These are phyloP conservation scores for Acer negundo DNA, from an alignment of 345 rosid genomes.

Conservation along the genomic window DNA sequence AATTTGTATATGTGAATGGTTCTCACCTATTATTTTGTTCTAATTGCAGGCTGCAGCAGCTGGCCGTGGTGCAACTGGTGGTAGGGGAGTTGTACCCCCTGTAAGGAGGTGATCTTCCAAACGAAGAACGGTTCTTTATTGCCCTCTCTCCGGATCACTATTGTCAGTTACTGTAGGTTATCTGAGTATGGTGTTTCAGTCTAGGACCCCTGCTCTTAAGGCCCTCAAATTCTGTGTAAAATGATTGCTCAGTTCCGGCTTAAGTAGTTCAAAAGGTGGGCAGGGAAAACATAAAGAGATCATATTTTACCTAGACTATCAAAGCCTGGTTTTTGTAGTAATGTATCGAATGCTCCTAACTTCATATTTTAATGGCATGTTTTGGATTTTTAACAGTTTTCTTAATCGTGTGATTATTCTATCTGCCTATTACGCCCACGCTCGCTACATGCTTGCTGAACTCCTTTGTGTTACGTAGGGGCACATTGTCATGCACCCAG, in stretches of 20 bases:
- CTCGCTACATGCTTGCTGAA: background rate
- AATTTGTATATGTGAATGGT: background rate
- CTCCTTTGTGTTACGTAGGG: background rate
- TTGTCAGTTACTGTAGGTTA: constrained; percentile 3
- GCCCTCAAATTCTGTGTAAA: constrained; percentile 8
- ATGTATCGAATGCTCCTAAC: background rate
- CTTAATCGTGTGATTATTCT: background rate
- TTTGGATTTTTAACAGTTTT: background rate
- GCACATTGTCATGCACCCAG: background rate
- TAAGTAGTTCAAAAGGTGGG: background rate
- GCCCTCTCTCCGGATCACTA: background rate
- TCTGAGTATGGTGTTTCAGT: constrained; percentile 2
- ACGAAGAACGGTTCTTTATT: background rate
- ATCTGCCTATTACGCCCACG: background rate
- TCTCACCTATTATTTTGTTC: background rate
- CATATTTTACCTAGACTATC: background rate
- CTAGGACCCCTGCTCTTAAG: background rate
- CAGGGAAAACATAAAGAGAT: background rate
- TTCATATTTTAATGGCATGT: background rate
- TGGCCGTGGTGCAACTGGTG: constrained; percentile 74
- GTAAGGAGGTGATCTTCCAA: constrained; percentile 54
- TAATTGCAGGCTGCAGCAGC: constrained; percentile 64
- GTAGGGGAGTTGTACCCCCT: constrained; percentile 81
- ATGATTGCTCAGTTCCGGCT: background rate
- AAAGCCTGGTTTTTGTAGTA: constrained; percentile 4